Percentiles rank a stretch among this genome's conserved stretches.
These are phyloP conservation scores for Chalara sp. DNA, from an alignment of 2,329 filamentous ascomycete species.

Conservation along the genomic window DNA sequence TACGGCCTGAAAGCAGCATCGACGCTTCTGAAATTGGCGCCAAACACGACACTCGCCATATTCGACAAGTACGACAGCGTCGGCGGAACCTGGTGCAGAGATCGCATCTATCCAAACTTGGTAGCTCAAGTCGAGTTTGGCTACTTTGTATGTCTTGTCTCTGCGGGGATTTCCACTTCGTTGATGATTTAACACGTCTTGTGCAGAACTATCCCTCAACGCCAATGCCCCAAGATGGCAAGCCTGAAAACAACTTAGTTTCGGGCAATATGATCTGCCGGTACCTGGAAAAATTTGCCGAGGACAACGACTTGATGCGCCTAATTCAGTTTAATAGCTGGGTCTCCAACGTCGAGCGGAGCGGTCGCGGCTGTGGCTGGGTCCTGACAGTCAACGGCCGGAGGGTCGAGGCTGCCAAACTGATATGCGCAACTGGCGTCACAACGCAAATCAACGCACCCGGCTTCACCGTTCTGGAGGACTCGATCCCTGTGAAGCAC, in stretches of 20 bases:
- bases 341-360: background rate
- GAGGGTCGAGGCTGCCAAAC: background rate
- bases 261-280: background rate
- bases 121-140: slow-evolving; percentile 33
- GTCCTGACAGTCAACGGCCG: background rate
- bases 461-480: background rate
- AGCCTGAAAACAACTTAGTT: background rate
- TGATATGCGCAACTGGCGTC: background rate
- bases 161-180: no score
- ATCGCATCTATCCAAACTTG: slow-evolving; percentile 59
- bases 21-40: slow-evolving; percentile 50
- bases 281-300: background rate
- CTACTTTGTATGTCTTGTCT: slow-evolving; percentile 21
- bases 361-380: background rate
- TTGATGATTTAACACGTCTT: no score
- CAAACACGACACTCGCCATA: slow-evolving; percentile 44
- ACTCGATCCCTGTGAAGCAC: background rate
- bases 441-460: background rate
- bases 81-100: slow-evolving; percentile 63
- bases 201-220: slow-evolving; percentile 21
- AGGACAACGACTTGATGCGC: background rate
- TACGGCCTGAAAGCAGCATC: slow-evolving; percentile 52
- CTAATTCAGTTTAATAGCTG: background rate
- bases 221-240: background rate
- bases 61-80: slow-evolving; percentile 48